phyloP scores from a whole-genome alignment of 2,329 filamentous ascomycete species.

The Alternaria solani region DNA sequence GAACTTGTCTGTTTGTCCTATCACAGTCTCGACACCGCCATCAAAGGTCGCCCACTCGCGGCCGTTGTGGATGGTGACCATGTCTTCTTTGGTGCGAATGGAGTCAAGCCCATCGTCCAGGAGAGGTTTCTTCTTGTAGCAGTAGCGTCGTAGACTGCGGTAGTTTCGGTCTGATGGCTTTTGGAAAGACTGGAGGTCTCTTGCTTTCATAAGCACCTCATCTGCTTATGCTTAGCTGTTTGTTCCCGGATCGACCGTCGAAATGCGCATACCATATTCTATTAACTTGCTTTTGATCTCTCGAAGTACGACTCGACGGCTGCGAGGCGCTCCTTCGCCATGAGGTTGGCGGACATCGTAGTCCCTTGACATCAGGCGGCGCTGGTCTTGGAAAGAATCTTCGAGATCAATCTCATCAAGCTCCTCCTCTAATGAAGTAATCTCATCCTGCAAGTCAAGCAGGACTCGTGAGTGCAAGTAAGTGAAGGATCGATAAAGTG shows the following conservation, averaged over 20 bases:
- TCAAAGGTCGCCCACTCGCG: constrained; percentile 55
- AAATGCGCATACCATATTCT: constrained; percentile 42
- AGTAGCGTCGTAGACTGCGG: constrained; percentile 48
- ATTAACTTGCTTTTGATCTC: constrained; percentile 47
- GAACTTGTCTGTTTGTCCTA: constrained; percentile 36
- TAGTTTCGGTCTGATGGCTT: constrained; percentile 53
- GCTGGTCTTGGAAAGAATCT: constrained; percentile 33
- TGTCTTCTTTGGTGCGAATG: constrained; percentile 54
- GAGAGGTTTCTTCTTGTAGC: constrained; percentile 48
- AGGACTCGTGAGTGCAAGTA: constrained; percentile 52
- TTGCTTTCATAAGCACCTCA: constrained; percentile 51
- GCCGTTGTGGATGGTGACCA: constrained; percentile 49
- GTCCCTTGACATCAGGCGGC: constrained; percentile 38
- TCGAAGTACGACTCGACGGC: constrained; percentile 35
- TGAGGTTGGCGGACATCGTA: constrained; percentile 31
- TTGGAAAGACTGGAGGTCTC: constrained; percentile 49
- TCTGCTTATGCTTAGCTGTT: constrained; percentile 29
- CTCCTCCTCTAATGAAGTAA: constrained; percentile 48
- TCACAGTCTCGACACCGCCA: constrained; percentile 48
- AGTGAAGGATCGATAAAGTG: constrained; percentile 51
- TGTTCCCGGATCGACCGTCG: too few species aligned
- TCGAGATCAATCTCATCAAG: constrained; percentile 48
- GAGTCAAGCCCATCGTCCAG: constrained; percentile 47
- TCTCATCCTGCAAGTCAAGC: constrained; percentile 50
- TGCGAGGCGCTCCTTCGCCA: constrained; percentile 27